Percentiles rank a stretch among this genome's conserved stretches.
phyloP scores from a whole-genome alignment of 2,329 filamentous ascomycete genomes.

The Cytospora piceicola region DNA sequence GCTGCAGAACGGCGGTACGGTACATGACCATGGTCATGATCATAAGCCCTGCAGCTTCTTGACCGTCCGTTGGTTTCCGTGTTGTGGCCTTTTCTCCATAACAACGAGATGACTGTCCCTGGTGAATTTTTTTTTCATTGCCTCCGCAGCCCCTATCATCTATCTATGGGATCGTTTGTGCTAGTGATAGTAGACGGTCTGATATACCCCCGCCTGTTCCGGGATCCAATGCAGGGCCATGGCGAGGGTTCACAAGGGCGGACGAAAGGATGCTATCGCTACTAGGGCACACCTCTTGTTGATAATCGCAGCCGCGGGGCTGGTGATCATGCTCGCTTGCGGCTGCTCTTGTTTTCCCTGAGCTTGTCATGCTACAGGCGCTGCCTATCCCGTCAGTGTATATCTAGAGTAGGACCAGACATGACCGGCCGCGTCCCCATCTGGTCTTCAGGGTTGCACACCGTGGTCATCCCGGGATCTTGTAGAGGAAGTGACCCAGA shows the following conservation, averaged over 20 bases:
- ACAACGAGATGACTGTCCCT: background rate
- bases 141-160: constrained; percentile 4
- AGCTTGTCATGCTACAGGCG: constrained; percentile 10
- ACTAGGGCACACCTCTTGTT: constrained; percentile 20
- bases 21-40: background rate
- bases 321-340: constrained; percentile 17
- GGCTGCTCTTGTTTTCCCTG: constrained; percentile 9
- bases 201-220: constrained; percentile 31
- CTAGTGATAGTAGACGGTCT: constrained; percentile 38
- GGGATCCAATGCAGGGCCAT: constrained; percentile 23
- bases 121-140: background rate
- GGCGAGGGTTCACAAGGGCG: constrained; percentile 21
- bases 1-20: constrained; percentile 9
- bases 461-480: constrained; percentile 1
- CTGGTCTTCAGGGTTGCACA: constrained; percentile 9
- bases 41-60: background rate
- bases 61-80: constrained; percentile 15
- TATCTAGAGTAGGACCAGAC: constrained; percentile 15
- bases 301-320: constrained; percentile 30
- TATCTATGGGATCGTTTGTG: constrained; percentile 33
- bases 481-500: background rate
- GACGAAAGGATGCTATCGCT: constrained; percentile 12
- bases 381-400: background rate
- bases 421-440: constrained; percentile 20
- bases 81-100: constrained; percentile 1